Base-by-base conservation (phyloP, 495 filamentous ascomycete genomes). In the Annulohypoxylon bovei region DNA sequence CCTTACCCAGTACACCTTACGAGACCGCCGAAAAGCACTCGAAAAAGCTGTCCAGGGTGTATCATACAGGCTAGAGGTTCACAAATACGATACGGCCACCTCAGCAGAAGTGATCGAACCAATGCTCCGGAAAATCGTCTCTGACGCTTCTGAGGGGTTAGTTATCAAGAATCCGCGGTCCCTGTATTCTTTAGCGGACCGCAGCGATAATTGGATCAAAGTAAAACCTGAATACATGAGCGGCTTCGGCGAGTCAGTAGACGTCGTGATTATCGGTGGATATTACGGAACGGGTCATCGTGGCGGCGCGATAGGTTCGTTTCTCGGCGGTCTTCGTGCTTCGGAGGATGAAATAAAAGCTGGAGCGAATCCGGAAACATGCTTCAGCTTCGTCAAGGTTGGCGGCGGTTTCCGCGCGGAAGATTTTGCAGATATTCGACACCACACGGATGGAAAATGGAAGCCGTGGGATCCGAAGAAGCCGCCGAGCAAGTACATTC, bases 181-280 rank as follows among this genome's bases (percentile, higher is more conserved):
- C 2, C 81, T 87, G 52, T 99, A 99, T 76, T 87, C 89, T 25
- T 82, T 97, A 30, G 97, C 97, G 77, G 91, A 93, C 68, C 92
- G 95, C 28, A 95, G 95, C 74, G 93, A 98, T 73, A 91, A 97
- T 81, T 99, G 95, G 95, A 92, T 98, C 83, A 99, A 99, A 77
- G 94, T 99, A 18, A 99, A 99, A 77, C 95, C 95, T 4, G 95
- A 99, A 65, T 99, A 99, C 80, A 98, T 99, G 95, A 90, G 89
- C 23, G 95, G 97, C 68, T 98, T 94, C 75, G 95, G 95, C 61
- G 95, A 99, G 79, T 92, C 90, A 5, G 87, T 99, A 8, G 95
- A 99, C 75, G 90, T 93, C 54, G 81, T 97, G 16, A 85, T 99
- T 5, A 86, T 99, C 44, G 95, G 95, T 40, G 96, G 95, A 27